Base-by-base conservation (phyloP, 331 rosid genomes). In the Malus hybrid region DNA sequence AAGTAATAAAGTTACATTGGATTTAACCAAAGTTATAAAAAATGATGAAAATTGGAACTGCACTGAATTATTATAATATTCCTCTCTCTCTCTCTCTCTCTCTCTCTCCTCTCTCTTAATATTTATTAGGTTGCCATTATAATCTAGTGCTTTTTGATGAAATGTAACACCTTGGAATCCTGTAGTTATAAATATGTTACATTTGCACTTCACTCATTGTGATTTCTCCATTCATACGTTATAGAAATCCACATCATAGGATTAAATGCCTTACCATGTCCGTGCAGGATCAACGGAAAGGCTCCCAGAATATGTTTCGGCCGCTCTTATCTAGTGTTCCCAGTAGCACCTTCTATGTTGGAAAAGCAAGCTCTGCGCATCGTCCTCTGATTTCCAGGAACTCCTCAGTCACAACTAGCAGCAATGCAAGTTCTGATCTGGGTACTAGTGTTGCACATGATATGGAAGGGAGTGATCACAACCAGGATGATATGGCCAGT, bases 271-370 rank as follows among this genome's bases (percentile, higher is more conserved):
- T 22, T 66, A 39, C 71, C 67, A 77, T 75, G 60, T 74, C 36
- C 72, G 73, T 83, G 88, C 93, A 93, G 96, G 98, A 93, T 79
- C 82, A 82, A 44, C 86, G 89, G 10, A 93, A 87, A 87, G 87
- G 76, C 77, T 95, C 96, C 76, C 93, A 89, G 63, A 93, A 93
- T 79, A 93, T 93, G 98, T 93, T 93, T 84, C 82, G 96, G 88
- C 98, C 96, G 20, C 98, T 93, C 68, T 73, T 93, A 81, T 93
- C 98, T 20, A 90, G 98, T 87, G 98, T 93, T 77, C 98, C 96
- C 7, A 93, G 98, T 71, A 88, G 91, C 56, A 85, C 95, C 70
- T 89, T 93, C 79, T 87, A 87, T 79, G 87, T 66, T 75, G 98
- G 96, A 46, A 93, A 90, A 82, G 77, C 87, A 78, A 90, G 81